These are phyloP conservation scores for Hansenula anomala DNA, from an alignment of 1,139 yeast genomes.

Conservation along the genomic window DNA sequence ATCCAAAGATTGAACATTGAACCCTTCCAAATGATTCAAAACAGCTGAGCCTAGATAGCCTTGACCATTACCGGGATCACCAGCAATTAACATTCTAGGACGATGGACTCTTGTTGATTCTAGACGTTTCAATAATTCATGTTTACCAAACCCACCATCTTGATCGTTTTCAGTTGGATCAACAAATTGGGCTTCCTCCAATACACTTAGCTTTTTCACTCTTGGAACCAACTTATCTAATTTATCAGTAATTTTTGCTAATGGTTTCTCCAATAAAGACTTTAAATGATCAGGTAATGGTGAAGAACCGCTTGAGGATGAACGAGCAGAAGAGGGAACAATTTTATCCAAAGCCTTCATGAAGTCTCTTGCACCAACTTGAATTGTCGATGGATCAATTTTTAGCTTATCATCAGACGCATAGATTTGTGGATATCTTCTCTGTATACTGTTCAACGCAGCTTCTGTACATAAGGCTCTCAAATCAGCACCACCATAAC, in stretches of 20 bases:
- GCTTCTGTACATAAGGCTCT: slow-evolving; percentile 95
- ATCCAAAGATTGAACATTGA: slow-evolving; percentile 83
- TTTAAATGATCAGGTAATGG: slow-evolving; percentile 74
- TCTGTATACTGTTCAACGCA: slow-evolving; percentile 85
- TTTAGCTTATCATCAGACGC: slow-evolving; percentile 65
- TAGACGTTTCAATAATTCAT: slow-evolving; percentile 52
- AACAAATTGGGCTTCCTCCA: slow-evolving; percentile 68
- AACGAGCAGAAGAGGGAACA: slow-evolving; percentile 88
- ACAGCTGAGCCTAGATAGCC: slow-evolving; percentile 82
- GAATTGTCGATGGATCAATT: slow-evolving; percentile 68
- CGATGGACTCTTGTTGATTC: slow-evolving; percentile 70
- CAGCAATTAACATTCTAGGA: slow-evolving; percentile 75
- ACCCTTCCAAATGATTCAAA: slow-evolving; percentile 81
- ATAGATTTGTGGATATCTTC: slow-evolving; percentile 92
- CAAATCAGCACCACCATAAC: slow-evolving; percentile 97
- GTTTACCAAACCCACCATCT: slow-evolving; percentile 68
- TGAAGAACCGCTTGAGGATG: slow-evolving; percentile 67
- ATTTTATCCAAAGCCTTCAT: slow-evolving; percentile 82
- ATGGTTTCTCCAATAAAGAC: slow-evolving; percentile 53
- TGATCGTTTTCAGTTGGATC: slow-evolving; percentile 51
- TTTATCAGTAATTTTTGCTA: slow-evolving; percentile 41
- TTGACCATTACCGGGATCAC: slow-evolving; percentile 83
- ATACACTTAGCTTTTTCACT: slow-evolving; percentile 47
- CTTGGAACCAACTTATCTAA: slow-evolving; percentile 62
- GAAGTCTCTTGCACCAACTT: slow-evolving; percentile 82